Percentiles rank a stretch among this genome's conserved stretches.
Conservation (phyloP, 306 rosid genomes). For the Lathyrus aphaca region DNA sequence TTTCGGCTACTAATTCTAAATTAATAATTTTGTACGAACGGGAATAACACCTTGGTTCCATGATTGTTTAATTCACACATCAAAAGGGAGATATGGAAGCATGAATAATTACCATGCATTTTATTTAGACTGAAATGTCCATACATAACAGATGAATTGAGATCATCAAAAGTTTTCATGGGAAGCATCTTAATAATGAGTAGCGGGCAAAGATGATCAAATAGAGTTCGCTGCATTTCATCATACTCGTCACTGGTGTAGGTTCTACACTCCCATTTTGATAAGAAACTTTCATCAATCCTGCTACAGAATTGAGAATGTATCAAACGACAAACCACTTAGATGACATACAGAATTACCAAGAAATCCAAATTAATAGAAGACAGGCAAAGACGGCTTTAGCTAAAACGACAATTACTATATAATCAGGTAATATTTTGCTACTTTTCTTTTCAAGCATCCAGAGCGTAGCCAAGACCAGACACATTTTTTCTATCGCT, state of each 20-base stretch:
- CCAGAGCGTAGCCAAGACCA: not conserved
- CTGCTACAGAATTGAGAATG: constrained; percentile 45
- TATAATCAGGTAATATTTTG: constrained; percentile 6
- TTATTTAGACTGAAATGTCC: constrained; percentile 53
- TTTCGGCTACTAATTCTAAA: not conserved
- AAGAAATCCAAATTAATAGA: constrained; percentile 13
- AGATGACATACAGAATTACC: constrained; percentile 16
- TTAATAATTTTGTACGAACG: constrained; percentile 19
- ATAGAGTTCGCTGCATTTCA: constrained; percentile 63
- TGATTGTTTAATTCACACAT: constrained; percentile 11
- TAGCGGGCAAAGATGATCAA: constrained; percentile 88
- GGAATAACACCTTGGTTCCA: constrained; percentile 12
- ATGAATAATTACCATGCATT: constrained; percentile 49
- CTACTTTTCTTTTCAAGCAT: not conserved
- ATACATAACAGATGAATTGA: constrained; percentile 63
- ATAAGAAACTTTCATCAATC: constrained; percentile 61
- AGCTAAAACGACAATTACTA: constrained; percentile 16
- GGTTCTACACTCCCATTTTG: constrained; percentile 54
- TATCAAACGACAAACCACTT: constrained; percentile 33
- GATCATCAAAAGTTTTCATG: constrained; percentile 71
- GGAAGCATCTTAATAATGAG: constrained; percentile 92
- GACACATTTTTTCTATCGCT: not conserved
- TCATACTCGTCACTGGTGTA: constrained; percentile 53
- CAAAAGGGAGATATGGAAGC: constrained; percentile 35
- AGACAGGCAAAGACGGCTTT: constrained; percentile 9